These are phyloP conservation scores for Pythium pectinolyticum DNA, from an alignment of 352 stramenopile genomes.

Conservation along the genomic window DNA sequence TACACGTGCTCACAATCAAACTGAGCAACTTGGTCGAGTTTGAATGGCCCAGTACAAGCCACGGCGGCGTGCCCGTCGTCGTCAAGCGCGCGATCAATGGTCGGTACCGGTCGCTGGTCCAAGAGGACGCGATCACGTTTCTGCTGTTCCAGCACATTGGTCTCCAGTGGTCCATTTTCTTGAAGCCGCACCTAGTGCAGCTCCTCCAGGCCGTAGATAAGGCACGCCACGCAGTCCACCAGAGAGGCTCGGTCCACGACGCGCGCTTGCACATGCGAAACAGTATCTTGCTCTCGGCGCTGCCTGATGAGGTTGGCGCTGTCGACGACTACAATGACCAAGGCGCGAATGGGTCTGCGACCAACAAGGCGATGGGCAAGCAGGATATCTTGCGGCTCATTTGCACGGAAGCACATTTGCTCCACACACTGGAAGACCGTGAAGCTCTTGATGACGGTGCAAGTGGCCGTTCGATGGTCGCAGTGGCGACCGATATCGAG, in stretches of 20 bases:
- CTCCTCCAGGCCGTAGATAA: constrained; percentile 12
- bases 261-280: constrained; percentile 7
- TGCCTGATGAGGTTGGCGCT: constrained; percentile 1
- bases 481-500: constrained; percentile 20
- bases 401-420: constrained; percentile 17
- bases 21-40: constrained; percentile 23
- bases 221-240: not conserved
- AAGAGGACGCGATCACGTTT: constrained; percentile 25
- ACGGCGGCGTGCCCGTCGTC: constrained; percentile 16
- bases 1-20: constrained; percentile 23
- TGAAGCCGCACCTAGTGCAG: not conserved
- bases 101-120: constrained; percentile 20
- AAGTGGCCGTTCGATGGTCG: constrained; percentile 1
- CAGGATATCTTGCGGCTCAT: constrained; percentile 20
- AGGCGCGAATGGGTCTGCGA: not conserved
- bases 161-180: constrained; percentile 12
- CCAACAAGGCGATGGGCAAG: not conserved
- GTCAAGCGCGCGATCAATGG: constrained; percentile 26
- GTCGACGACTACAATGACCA: not conserved
- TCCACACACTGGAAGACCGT: not conserved
- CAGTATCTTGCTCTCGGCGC: constrained; percentile 6
- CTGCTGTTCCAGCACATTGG: constrained; percentile 29
- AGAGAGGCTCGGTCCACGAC: not conserved
- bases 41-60: constrained; percentile 8
- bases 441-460: not conserved